Base-by-base conservation (phyloP, 164 flowering plant genomes). In the Vitis rupestris region DNA sequence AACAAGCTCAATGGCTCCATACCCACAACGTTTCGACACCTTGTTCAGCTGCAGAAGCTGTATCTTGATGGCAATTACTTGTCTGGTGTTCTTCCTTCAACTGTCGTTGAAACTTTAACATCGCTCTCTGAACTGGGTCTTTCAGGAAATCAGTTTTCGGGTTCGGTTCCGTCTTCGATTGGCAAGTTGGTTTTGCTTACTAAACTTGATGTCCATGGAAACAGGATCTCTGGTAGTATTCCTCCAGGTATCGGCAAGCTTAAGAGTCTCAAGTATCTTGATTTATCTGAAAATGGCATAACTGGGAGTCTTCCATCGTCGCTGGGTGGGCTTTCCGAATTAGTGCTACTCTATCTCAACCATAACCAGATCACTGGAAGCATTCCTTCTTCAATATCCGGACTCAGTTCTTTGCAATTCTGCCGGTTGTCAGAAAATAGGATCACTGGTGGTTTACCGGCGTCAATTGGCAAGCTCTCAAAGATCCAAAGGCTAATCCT, bases 1-100 rank as follows among this genome's bases (percentile, higher is more conserved):
- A 91, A 89, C 75, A 73, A 70, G 57, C 87, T 91, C 69, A 66
- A 75, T 1, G 91, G 94, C 16, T 59, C 84, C 0, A 80, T 89
- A 2, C 94, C 97, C 0, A 8, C 53, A 1, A 59, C 89, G 0
- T 75, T 91, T 51, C 30, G 63, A 31, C 3, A 49, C 63, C 87
- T 91, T 17, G 15, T 10, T 6, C 64, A 63, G 57, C 77, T 91
- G 44, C 19, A 83, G 15, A 82, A 61, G 67, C 78, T 91, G 7
- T 81, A 69, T 63, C 81, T 91, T 4, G 58, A 74, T 29, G 67
- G 82, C 31, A 91, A 89, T 67, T 37, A 2, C 5, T 59, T 91
- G 9, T 74, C 84, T 8, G 94, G 93, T 7, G 19, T 13, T 0
- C 61, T 88, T 5, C 88, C 83, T 27, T 4, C 56, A 4, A 47